A percentile compares a stretch with the other conserved stretches of the same genome.
Conservation (phyloP, 495 filamentous ascomycete species). For the Xylaria sp. region DNA sequence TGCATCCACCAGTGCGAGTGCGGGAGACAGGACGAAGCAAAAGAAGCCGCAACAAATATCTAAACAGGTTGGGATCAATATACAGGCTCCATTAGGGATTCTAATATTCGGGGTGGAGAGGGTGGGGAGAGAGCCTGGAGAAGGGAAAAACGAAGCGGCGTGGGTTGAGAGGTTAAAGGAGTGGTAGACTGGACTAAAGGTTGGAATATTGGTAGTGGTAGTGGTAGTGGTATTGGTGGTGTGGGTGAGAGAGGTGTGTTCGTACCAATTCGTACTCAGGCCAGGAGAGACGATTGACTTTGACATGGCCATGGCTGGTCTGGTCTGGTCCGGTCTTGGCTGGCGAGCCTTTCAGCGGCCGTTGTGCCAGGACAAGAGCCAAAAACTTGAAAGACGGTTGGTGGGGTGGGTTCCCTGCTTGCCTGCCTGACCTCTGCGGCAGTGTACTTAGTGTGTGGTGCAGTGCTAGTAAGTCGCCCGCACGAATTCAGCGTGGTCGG, state of each 20-base stretch:
- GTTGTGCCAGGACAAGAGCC: not conserved
- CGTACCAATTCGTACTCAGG: constrained; percentile 7
- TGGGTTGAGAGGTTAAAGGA: constrained; percentile 29
- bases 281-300: constrained; percentile 18
- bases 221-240: constrained; percentile 21
- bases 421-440: not conserved
- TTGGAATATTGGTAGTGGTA: not conserved
- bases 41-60: constrained; percentile 41
- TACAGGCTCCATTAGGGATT: constrained; percentile 68
- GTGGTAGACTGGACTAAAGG: not conserved
- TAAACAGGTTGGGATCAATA: constrained; percentile 50
- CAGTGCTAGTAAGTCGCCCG: too few species aligned
- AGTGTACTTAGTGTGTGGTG: too few species aligned
- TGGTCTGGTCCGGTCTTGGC: too few species aligned
- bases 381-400: constrained; percentile 20
- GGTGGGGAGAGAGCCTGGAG: constrained; percentile 47
- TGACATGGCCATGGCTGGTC: not conserved
- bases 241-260: constrained; percentile 15
- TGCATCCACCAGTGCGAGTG: constrained; percentile 32
- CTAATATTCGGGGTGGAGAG: constrained; percentile 48
- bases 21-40: constrained; percentile 43
- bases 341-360: constrained; percentile 5
- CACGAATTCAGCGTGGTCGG: not conserved
- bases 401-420: constrained; percentile 15
- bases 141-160: constrained; percentile 45